Base-by-base conservation (phyloP, 352 stramenopile species). In the Phytophthora litchii region DNA sequence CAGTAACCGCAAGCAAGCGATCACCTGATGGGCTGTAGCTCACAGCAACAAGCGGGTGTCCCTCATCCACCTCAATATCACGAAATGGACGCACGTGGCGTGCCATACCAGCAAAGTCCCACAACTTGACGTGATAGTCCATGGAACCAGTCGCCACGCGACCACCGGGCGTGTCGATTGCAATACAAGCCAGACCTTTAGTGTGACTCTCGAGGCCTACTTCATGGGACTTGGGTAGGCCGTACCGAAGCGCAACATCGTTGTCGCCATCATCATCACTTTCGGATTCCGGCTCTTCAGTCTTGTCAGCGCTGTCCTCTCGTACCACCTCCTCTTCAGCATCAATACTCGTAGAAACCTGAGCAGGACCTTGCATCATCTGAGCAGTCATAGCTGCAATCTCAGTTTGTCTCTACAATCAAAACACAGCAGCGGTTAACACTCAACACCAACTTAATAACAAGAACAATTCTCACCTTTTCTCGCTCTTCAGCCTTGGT, bases 91-190 rank as follows among this genome's bases (percentile, higher is more conserved):
- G 78, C 10, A 95, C 82, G 21, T 91, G 76, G 19, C 84, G 80
- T 29, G 78, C 84, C 86, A 95, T 95, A 32, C 86, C 86, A 3
- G 84, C 86, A 21, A 95, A 95, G 62, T 95, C 86, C 86, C 86
- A 95, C 42, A 95, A 61, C 60, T 95, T 95, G 0, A 88, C 75
- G 42, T 91, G 76, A 56, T 95, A 93, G 55, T 95, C 86, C 67
- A 91, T 91, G 0, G 83, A 91, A 1, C 86, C 86, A 1, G 86
- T 95, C 0, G 77, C 82, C 20, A 95, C 79, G 3, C 86, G 82
- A 34, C 60, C 80, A 20, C 86, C 86, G 2, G 83, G 75, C 1
- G 80, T 29, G 27, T 95, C 86, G 17, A 95, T 68, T 0, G 83
- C 86, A 16, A 95, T 76, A 40, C 83, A 91, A 8, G 70, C 60